Conservation (phyloP, 495 filamentous ascomycete species). For the Venustampulla echinocandica region DNA sequence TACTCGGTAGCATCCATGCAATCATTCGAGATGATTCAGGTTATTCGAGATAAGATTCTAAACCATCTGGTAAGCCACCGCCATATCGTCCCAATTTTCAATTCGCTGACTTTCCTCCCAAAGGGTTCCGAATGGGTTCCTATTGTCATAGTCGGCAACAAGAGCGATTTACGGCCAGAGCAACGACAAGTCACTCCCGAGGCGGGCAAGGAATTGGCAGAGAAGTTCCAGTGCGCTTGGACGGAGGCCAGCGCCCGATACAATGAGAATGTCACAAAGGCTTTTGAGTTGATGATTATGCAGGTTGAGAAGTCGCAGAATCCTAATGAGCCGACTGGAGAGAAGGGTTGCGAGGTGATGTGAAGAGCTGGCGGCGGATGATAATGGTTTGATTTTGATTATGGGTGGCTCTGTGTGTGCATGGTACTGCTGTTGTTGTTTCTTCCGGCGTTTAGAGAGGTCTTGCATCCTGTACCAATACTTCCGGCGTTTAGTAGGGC, state of each 20-base stretch:
- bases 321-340: constrained; percentile 69
- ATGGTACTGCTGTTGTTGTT: neutral
- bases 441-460: constrained; percentile 10
- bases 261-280: constrained; percentile 84
- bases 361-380: constrained; percentile 32
- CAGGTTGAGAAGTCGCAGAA: constrained; percentile 95
- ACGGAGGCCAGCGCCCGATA: constrained; percentile 91
- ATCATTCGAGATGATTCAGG: constrained; percentile 92
- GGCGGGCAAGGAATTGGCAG: constrained; percentile 68
- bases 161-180: constrained; percentile 85
- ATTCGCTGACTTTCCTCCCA: constrained; percentile 1
- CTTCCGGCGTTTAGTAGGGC: too few relatives aligned
- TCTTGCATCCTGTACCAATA: neutral
- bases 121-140: constrained; percentile 90
- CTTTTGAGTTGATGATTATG: constrained; percentile 90
- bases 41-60: constrained; percentile 93
- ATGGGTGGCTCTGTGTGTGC: too few relatives aligned
- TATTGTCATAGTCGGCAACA: constrained; percentile 92
- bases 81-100: neutral
- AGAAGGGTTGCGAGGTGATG: constrained; percentile 79
- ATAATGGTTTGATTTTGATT: too few relatives aligned
- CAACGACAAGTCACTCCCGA: constrained; percentile 85
- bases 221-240: constrained; percentile 85
- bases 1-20: constrained; percentile 90
- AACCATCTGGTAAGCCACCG: constrained; percentile 72